Evolutionary conservation across 2,329 filamentous ascomycete genomes (phyloP), one percentile per base, ranked within the genome.

Genomic region (Metarhizium brunneum): DNA sequence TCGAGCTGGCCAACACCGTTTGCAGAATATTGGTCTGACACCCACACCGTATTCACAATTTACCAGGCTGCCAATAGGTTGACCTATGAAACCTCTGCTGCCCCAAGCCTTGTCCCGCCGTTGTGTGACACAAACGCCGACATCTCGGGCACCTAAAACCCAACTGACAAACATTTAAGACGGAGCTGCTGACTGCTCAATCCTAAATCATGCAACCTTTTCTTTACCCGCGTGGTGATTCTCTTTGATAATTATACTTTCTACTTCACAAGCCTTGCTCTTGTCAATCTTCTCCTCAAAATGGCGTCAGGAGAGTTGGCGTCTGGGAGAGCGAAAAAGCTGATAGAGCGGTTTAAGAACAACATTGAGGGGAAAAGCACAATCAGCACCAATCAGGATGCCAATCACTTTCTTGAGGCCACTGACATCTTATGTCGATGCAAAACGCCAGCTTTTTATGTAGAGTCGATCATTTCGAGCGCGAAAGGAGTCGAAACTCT

Each of bases 341-440:
- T 45, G 42, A 20, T 20, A 20, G 42, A 54, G 6, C 49, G 57
- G 3, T 61, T 60, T 47, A 47, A 57, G 11, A 47, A 48, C 5
- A 52, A 48, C 42, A 49, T 59, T 32, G 51, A 54, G 1, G 60
- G 60, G 3, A 50, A 59, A 4, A 38, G 38, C 36, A 11, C 16
- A 7, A 43, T 62, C 36, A 40, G 52, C 13, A 58, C 35, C 13
- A 50, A 36, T 7, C 59, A 57, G 16, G 59, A 61, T 25, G 59
- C 58, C 18, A 50, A 54, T 25, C 60, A 48, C 45, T 61, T 62
- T 51, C 54, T 62, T 25, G 56, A 61, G 38, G 56, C 56, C 42
- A 49, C 53, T 13, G 55, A 61, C 32, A 49, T 50, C 25, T 10
- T 55, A 6, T 59, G 50, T n/a, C 20, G 30, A 29, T 29, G 57